These are phyloP conservation scores for Solanum sejunctum DNA, from an alignment of 257 asterid genomes.

Conservation along the genomic window DNA sequence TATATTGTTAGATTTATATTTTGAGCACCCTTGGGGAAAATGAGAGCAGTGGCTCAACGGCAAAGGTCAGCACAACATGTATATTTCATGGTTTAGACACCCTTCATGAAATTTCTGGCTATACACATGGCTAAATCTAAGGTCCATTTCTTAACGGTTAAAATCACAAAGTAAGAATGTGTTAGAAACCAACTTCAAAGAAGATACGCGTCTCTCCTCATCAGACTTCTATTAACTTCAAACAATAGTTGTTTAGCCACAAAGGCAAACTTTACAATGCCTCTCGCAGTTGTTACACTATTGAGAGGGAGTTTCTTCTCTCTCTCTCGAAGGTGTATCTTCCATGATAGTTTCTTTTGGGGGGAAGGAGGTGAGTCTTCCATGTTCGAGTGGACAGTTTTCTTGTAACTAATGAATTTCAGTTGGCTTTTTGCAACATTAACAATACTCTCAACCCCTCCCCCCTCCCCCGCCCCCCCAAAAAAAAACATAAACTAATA, in stretches of 20 bases:
- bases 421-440: neutral
- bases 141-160: neutral
- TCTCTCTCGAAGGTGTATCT: no score
- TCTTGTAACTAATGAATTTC: neutral
- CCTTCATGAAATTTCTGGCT: no score
- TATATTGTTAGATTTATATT: no score
- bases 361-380: neutral
- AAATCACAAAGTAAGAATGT: neutral
- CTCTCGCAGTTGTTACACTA: no score
- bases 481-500: neutral
- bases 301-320: no score
- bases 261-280: neutral
- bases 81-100: no score
- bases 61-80: no score
- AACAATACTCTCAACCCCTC: neutral
- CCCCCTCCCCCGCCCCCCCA: no score
- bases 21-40: no score
- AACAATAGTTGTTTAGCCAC: neutral
- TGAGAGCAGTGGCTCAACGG: no score
- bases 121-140: neutral
- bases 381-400: neutral
- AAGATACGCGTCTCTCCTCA: neutral
- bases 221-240: neutral
- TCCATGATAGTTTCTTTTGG: neutral
- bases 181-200: neutral